phyloP scores from a whole-genome alignment of 345 rosid genomes.

The Hibiscus syriacus region DNA sequence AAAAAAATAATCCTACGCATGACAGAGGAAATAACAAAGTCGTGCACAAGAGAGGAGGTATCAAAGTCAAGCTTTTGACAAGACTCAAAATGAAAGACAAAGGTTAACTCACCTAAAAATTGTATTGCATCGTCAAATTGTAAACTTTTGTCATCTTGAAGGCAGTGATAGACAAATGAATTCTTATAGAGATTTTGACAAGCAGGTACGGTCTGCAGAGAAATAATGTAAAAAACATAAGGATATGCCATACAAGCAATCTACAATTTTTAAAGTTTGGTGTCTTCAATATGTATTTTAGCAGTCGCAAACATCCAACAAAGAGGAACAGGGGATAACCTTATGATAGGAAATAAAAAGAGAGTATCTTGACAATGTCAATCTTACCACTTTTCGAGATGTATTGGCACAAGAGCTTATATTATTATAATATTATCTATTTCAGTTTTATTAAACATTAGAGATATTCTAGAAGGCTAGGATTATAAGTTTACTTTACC shows the following conservation, averaged over 20 bases:
- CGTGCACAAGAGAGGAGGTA: not conserved
- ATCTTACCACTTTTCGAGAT: not conserved
- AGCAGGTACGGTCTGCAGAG: slow-evolving; percentile 80
- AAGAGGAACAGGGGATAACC: not conserved
- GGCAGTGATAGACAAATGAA: slow-evolving; percentile 86
- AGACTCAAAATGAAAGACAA: slow-evolving; percentile 5
- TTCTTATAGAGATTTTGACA: slow-evolving; percentile 97
- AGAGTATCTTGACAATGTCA: not conserved
- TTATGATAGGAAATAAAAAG: not conserved
- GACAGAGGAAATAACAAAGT: not conserved
- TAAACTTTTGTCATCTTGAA: slow-evolving; percentile 62
- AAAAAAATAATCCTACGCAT: not conserved
- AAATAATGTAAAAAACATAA: slow-evolving; percentile 12
- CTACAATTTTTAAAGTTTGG: not conserved
- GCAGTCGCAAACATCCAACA: not conserved
- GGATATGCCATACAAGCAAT: slow-evolving; percentile 1
- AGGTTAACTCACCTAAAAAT: slow-evolving; percentile 59
- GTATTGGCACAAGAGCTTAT: no score
- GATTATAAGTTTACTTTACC: no score
- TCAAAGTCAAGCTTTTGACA: slow-evolving; percentile 1
- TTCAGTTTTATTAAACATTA: no score
- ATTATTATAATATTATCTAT: no score
- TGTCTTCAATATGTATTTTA: not conserved
- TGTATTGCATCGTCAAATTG: slow-evolving; percentile 85
- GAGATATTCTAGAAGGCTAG: no score